Evolutionary conservation across 2,329 filamentous ascomycete genomes (phyloP), one percentile per base, ranked within the genome.

Genomic region (Fusarium albidum): DNA sequence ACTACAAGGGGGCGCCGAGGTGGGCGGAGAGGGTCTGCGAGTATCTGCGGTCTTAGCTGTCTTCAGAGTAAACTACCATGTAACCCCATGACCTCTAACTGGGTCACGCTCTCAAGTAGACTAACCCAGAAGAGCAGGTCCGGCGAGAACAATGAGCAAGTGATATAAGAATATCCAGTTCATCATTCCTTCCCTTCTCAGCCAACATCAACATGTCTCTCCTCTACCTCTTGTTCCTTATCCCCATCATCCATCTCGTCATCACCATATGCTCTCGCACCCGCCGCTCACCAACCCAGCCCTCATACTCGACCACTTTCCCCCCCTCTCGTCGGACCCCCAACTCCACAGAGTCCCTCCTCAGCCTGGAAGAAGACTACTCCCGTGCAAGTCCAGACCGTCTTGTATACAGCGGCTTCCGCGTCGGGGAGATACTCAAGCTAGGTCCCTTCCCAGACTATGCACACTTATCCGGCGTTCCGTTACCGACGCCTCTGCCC

Each of bases 1-100:
- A 53, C 9, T 62, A 62, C 15, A 62, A 62, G 52, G 59, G 59
- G 14, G 59, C 59, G 1, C 40, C 56, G 2, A 27, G 42, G 13
- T 62, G 59, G 59, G 59, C 52, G 18, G 59, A 25, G 13, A 37
- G 39, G 21, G 52, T 63, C 9, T 57, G 59, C 6, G 28, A 29
- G 5, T 62, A 62, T 29, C 28, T 62, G 2, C 41, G 59, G 21
- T 54, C 55, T 10, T 63, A n/a, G n/a, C n/a, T n/a, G n/a, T n/a
- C n/a, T n/a, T n/a, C n/a, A n/a, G n/a, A n/a, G n/a, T n/a, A n/a
- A n/a, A n/a, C n/a, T n/a, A n/a, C n/a, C n/a, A 21, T 21, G 21
- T 21, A 21, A 21, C 21, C 7, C 21, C 21, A 21, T 21, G 21
- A 21, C 21, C 21, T 21, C 7, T 21, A n/a, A n/a, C n/a, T n/a